These are phyloP conservation scores for Excoecaria agallocha DNA, from an alignment of 345 rosid genomes.

Conservation along the genomic window DNA sequence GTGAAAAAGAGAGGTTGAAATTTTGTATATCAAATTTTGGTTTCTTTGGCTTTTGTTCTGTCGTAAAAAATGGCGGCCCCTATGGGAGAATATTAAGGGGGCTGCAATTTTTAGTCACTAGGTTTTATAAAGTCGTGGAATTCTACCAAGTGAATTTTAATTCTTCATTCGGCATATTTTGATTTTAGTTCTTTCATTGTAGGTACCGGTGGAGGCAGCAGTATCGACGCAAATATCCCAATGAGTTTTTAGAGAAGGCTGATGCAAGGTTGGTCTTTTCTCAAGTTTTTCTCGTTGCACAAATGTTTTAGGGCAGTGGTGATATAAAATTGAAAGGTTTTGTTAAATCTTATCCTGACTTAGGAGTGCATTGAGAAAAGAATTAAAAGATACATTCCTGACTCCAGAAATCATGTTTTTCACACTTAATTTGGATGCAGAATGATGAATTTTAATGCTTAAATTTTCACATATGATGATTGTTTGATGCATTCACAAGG, in stretches of 20 bases:
- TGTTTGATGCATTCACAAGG: not conserved
- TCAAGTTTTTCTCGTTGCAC: not conserved
- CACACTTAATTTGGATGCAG: not conserved
- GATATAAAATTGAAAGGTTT: not conserved
- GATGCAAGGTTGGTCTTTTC: constrained; percentile 50
- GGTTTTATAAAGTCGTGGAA: not conserved
- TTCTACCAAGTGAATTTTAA: not conserved
- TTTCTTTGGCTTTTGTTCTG: no score
- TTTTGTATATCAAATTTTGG: not conserved
- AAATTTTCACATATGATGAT: not conserved
- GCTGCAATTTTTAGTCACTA: not conserved
- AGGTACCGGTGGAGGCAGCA: constrained; percentile 93
- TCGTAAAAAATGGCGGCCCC: not conserved
- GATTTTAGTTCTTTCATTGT: constrained; percentile 9
- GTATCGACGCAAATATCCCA: constrained; percentile 77
- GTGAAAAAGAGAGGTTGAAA: not conserved
- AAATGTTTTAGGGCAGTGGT: not conserved
- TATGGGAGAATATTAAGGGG: not conserved
- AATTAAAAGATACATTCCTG: not conserved
- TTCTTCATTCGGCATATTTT: not conserved
- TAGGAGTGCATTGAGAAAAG: not conserved
- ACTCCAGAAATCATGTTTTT: not conserved
- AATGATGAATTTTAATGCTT: not conserved
- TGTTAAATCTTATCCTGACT: not conserved
- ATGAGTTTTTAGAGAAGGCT: constrained; percentile 89